Percentiles rank a stretch among this genome's conserved stretches.
Evolutionary conservation across 106 monocot genomes (phyloP).

Genomic region (Narthecium ossifragum): DNA sequence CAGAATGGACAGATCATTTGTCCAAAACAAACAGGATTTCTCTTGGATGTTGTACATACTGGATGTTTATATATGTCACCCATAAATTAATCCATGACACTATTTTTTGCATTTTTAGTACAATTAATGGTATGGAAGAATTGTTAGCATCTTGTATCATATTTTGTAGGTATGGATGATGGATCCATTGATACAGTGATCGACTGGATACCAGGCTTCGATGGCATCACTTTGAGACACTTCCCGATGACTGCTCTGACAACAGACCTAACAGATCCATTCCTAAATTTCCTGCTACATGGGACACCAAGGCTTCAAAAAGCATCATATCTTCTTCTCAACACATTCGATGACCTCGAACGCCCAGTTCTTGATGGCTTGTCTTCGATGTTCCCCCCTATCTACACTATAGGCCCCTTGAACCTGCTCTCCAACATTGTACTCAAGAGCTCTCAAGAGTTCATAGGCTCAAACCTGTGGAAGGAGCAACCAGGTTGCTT

Average conservation of each 20-base stretch:
- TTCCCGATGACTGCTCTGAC: constrained; percentile 32
- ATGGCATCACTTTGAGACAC: constrained; percentile 28
- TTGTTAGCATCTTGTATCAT: no score
- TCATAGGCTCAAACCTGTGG: constrained; percentile 37
- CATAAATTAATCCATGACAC: no score
- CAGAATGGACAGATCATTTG: no score
- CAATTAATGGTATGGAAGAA: no score
- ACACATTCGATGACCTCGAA: constrained; percentile 56
- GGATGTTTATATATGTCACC: no score
- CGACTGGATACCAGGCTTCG: constrained; percentile 35
- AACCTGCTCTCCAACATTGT: constrained; percentile 5
- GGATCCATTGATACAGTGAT: constrained; percentile 37
- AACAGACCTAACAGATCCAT: constrained; percentile 17
- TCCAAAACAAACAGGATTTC: no score
- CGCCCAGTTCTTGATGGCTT: constrained; percentile 21
- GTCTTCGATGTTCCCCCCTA: constrained; percentile 17
- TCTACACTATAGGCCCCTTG: constrained; percentile 45
- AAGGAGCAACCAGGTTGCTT: constrained; percentile 26
- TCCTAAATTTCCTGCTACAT: constrained; percentile 16
- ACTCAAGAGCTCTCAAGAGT: constrained; percentile 5
- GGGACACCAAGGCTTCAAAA: neutral
- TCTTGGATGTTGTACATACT: no score
- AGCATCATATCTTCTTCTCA: constrained; percentile 33
- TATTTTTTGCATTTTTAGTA: no score
- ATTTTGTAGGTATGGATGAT: no score